A percentile compares a stretch with the other conserved stretches of the same genome.
Conservation (phyloP, 2,329 filamentous ascomycete species). For the Ophiosphaerella korrae region DNA sequence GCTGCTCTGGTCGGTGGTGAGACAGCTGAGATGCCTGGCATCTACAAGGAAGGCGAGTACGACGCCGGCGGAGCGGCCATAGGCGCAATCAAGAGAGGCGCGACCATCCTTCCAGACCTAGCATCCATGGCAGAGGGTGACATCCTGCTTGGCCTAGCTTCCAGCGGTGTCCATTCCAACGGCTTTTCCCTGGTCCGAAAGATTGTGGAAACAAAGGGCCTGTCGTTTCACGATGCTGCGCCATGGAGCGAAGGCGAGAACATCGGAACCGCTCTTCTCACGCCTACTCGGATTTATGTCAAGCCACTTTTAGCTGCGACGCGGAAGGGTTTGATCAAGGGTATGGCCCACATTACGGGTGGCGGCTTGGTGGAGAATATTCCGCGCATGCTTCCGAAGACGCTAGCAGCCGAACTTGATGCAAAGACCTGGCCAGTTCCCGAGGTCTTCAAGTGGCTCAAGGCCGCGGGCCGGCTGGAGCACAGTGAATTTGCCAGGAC, state of each 20-base stretch:
- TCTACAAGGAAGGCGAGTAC: conserved; percentile 88
- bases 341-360: conserved; percentile 95
- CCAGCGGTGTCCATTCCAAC: conserved; percentile 91
- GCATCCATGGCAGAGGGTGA: conserved; percentile 80
- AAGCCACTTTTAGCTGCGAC: conserved; percentile 72
- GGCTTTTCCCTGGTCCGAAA: conserved; percentile 96
- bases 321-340: conserved; percentile 73
- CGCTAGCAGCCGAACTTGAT: conserved; percentile 81
- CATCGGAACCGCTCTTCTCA: conserved; percentile 79
- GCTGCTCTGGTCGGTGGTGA: conserved; percentile 96
- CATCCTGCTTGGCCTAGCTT: conserved; percentile 82
- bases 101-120: conserved; percentile 74
- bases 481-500: conserved; percentile 84
- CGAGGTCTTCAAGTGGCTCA: conserved; percentile 85
- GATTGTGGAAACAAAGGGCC: conserved; percentile 74
- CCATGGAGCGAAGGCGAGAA: conserved; percentile 73
- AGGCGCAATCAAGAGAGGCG: conserved; percentile 73
- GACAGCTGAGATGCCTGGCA: conserved; percentile 97
- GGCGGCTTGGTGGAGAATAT: conserved; percentile 93
- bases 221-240: conserved; percentile 72
- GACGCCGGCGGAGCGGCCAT: conserved; percentile 91
- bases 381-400: conserved; percentile 83
- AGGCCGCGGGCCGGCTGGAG: conserved; percentile 71
- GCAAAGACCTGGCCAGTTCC: conserved; percentile 76
- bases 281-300: conserved; percentile 93